Conservation (phyloP, 306 rosid species). For the Lathyrus sativus region DNA sequence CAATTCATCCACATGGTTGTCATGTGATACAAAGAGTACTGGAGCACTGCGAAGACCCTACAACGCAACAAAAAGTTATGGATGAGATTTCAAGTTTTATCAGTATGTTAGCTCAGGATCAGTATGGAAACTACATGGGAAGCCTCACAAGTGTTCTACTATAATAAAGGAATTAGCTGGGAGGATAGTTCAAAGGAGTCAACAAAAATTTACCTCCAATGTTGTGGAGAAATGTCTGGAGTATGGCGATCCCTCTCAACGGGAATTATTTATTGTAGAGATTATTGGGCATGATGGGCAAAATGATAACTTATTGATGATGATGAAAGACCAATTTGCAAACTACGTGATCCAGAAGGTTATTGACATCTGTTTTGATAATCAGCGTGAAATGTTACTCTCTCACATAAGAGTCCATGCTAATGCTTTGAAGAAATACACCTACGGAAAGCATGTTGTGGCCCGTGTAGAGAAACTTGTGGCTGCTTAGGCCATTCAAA, state of each 20-base stretch:
- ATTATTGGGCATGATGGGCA: conserved; percentile 67
- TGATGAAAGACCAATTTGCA: too few relatives aligned
- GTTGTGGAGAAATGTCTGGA: conserved; percentile 80
- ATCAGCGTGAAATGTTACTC: too few relatives aligned
- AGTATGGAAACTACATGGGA: conserved; percentile 96
- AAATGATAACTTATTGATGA: conserved; percentile 66
- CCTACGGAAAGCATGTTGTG: conserved; percentile 94
- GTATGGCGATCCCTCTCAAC: conserved; percentile 68
- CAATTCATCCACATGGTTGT: conserved; percentile 96
- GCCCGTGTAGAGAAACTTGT: conserved; percentile 99
- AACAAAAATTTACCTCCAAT: conserved; percentile 22
- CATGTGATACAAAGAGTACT: conserved; percentile 96
- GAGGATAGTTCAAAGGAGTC: conserved; percentile 59
- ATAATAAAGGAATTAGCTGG: conserved; percentile 91
- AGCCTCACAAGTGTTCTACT: conserved; percentile 82
- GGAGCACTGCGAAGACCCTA: conserved; percentile 76
- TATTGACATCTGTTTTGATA: too few relatives aligned
- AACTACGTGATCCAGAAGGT: too few relatives aligned
- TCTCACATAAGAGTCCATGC: too few relatives aligned
- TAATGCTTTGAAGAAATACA: conserved; percentile 92
- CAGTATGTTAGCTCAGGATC: conserved; percentile 90
- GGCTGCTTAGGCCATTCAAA: too few relatives aligned
- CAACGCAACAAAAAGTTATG: conserved; percentile 81
- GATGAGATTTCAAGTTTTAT: conserved; percentile 53
- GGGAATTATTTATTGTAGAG: conserved; percentile 66